phyloP scores from a whole-genome alignment of 2,329 filamentous ascomycete genomes.

The Claviceps maximensis region DNA sequence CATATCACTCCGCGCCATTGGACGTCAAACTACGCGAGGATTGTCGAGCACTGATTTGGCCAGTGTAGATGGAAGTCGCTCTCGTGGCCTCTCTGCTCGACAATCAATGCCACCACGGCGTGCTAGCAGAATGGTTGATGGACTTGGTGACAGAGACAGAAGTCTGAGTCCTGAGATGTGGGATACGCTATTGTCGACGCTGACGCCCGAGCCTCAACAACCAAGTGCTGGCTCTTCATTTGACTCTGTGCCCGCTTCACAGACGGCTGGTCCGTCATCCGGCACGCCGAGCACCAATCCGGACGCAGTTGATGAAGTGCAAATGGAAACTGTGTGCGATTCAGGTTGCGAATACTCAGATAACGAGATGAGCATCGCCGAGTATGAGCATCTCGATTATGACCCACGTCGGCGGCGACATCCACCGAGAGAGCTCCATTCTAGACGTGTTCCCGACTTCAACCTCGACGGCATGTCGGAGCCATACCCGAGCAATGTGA shows the following conservation, averaged over 20 bases:
- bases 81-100: conserved; percentile 2
- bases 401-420: conserved; percentile 7
- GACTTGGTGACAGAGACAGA: conserved; percentile 71
- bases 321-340: conserved; percentile 32
- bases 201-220: conserved; percentile 68
- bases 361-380: conserved; percentile 39
- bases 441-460: conserved; percentile 9
- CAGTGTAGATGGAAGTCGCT: neutral
- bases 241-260: conserved; percentile 41
- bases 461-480: conserved; percentile 9
- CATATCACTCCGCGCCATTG: neutral
- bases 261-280: conserved; percentile 30
- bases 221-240: conserved; percentile 78
- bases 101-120: conserved; percentile 2
- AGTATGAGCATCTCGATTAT: conserved; percentile 21
- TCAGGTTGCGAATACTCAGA: conserved; percentile 43
- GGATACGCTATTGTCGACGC: conserved; percentile 68
- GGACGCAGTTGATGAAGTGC: conserved; percentile 21
- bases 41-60: neutral
- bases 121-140: conserved; percentile 37
- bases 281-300: conserved; percentile 24
- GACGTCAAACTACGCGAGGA: neutral
- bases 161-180: conserved; percentile 70
- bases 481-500: neutral
- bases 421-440: neutral